Conservation (phyloP, 1,284 basidiomycete species). For the Tylopilus orsonianus region DNA sequence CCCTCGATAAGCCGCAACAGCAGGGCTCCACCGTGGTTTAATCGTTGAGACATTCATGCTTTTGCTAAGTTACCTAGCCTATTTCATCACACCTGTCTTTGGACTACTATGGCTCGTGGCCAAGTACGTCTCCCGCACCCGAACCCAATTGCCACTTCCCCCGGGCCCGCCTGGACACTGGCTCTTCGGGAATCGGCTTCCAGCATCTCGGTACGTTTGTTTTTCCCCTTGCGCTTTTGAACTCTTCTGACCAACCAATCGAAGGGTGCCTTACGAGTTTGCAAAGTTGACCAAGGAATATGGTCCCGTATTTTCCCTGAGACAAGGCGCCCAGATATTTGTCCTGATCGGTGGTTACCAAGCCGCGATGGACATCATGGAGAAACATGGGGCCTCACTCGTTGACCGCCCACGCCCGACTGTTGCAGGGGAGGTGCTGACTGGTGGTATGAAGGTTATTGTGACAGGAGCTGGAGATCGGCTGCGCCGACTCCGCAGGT, state of each 20-base stretch:
- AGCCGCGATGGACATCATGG: slow-evolving; percentile 27
- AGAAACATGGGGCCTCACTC: slow-evolving; percentile 24
- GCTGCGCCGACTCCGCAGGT: slow-evolving; percentile 18
- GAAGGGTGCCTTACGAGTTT: slow-evolving; percentile 15
- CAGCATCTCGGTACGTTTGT: slow-evolving; percentile 9
- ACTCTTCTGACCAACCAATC: neutral
- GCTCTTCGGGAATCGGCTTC: slow-evolving; percentile 16
- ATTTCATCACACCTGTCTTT: neutral
- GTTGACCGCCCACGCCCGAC: slow-evolving; percentile 27
- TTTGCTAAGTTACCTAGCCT: slow-evolving; percentile 1
- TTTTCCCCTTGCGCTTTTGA: no score
- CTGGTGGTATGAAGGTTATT: slow-evolving; percentile 17
- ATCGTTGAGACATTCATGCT: neutral
- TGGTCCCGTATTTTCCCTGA: slow-evolving; percentile 23
- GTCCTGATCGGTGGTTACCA: slow-evolving; percentile 18
- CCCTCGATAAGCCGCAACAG: no score
- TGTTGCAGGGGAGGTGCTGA: slow-evolving; percentile 18
- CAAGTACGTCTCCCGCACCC: neutral
- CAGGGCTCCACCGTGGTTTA: no score
- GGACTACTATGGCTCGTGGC: slow-evolving; percentile 4
- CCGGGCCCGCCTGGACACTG: slow-evolving; percentile 21
- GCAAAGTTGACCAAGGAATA: slow-evolving; percentile 20
- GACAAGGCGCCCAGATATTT: slow-evolving; percentile 12
- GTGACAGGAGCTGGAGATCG: slow-evolving; percentile 4
- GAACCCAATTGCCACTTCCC: slow-evolving; percentile 6